Evolutionary conservation across 768 basidiomycete species (phyloP).

Genomic region (Suillus fuscotomentosus): DNA sequence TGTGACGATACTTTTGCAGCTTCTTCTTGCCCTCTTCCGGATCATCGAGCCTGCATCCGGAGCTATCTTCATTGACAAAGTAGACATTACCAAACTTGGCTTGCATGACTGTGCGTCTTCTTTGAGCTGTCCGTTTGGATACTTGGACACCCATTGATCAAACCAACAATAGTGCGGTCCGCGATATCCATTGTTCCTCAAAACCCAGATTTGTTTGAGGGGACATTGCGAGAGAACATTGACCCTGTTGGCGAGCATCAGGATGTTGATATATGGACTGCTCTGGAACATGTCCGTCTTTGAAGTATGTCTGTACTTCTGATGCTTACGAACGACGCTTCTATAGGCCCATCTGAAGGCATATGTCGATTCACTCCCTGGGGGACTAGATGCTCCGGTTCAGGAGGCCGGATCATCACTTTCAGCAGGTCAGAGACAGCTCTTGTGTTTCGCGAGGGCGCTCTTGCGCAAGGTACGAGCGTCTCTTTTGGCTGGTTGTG

Average conservation of each 20-base stretch:
- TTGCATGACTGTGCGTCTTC: constrained; percentile 49
- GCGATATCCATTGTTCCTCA: constrained; percentile 87
- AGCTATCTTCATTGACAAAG: constrained; percentile 67
- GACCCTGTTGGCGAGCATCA: constrained; percentile 76
- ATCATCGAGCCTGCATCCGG: constrained; percentile 72
- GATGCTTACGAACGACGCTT: background rate
- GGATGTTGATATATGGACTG: constrained; percentile 86
- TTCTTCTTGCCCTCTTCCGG: constrained; percentile 72
- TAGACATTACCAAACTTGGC: constrained; percentile 77
- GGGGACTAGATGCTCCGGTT: constrained; percentile 69
- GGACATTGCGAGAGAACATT: constrained; percentile 81
- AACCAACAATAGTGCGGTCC: constrained; percentile 51
- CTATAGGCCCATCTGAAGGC: constrained; percentile 62
- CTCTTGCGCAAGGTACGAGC: constrained; percentile 64
- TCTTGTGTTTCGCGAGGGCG: constrained; percentile 88
- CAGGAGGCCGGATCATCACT: constrained; percentile 81
- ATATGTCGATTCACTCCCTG: constrained; percentile 63
- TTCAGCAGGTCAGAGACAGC: constrained; percentile 81
- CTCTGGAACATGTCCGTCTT: constrained; percentile 60
- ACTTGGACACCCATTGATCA: background rate
- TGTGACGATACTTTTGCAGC: constrained; percentile 26
- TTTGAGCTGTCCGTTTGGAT: background rate
- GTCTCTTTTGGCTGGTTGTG: background rate
- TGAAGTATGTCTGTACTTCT: background rate
- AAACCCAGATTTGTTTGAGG: constrained; percentile 67